Evolutionary conservation across 257 asterid genomes (phyloP).

Genomic region (Fraxinus americana): DNA sequence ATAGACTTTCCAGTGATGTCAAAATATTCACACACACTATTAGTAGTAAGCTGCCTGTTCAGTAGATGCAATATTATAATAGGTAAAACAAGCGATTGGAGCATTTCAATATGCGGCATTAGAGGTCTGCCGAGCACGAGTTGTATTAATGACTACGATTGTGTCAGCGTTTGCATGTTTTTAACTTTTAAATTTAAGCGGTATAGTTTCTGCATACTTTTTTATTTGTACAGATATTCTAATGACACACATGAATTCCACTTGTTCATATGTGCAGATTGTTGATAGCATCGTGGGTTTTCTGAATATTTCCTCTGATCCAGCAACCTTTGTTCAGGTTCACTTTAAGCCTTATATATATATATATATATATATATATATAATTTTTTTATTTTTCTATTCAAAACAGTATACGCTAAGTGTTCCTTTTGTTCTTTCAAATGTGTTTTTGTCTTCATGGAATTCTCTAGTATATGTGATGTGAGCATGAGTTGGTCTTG

Average conservation of each 20-base stretch:
- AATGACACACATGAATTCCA: constrained; percentile 1
- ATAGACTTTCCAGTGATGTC: not conserved
- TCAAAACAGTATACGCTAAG: not conserved
- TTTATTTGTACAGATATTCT: not conserved
- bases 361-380: no score
- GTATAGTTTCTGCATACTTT: not conserved
- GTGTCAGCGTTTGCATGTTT: not conserved
- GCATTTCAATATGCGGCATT: not conserved
- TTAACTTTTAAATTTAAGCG: constrained; percentile 7
- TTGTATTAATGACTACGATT: not conserved
- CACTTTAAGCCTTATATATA: not conserved
- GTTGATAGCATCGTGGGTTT: constrained; percentile 65
- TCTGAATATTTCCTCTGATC: constrained; percentile 65
- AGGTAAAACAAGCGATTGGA: not conserved
- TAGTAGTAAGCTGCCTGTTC: not conserved
- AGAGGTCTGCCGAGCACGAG: not conserved
- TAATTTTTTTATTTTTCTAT: no score
- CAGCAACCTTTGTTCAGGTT: constrained; percentile 81
- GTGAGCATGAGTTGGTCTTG: not conserved
- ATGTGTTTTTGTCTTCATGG: constrained; percentile 4
- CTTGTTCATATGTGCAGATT: constrained; percentile 50
- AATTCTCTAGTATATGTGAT: not conserved
- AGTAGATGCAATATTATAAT: not conserved
- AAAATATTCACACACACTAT: not conserved
- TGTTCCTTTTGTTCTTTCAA: not conserved